These are phyloP conservation scores for Phytopythium boreale DNA, from an alignment of 352 stramenopile species.

Conservation along the genomic window DNA sequence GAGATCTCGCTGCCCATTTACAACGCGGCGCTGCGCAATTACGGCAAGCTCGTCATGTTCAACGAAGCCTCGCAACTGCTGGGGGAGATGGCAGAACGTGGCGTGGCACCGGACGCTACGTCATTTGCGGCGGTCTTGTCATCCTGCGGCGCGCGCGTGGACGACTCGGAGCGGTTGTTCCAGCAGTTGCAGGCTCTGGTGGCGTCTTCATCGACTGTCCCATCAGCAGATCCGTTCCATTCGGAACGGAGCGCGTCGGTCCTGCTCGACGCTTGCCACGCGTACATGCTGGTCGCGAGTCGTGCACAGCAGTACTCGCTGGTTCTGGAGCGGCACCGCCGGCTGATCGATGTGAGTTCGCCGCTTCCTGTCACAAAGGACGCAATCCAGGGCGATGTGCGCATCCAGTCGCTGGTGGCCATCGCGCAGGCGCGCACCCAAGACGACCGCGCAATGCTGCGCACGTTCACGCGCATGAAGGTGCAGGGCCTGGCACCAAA, in stretches of 20 bases:
- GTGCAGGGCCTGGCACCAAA: slow-evolving; percentile 61
- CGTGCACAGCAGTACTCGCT: slow-evolving; percentile 38
- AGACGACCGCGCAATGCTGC: slow-evolving; percentile 50
- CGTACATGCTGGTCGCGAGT: slow-evolving; percentile 35
- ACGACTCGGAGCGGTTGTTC: slow-evolving; percentile 45
- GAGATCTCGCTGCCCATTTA: slow-evolving; percentile 39
- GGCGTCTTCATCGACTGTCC: slow-evolving; percentile 1
- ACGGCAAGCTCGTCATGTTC: slow-evolving; percentile 34
- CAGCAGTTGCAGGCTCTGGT: slow-evolving; percentile 26
- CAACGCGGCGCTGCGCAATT: slow-evolving; percentile 67
- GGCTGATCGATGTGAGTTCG: slow-evolving; percentile 4
- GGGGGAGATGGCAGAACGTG: slow-evolving; percentile 31
- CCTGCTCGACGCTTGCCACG: slow-evolving; percentile 27
- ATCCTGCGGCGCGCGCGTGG: slow-evolving; percentile 39
- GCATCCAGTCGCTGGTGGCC: slow-evolving; percentile 61
- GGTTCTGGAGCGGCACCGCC: slow-evolving; percentile 34
- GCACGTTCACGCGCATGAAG: slow-evolving; percentile 73
- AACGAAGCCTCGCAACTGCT: slow-evolving; percentile 39
- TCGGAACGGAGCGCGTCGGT: slow-evolving; percentile 9
- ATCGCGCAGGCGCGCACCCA: slow-evolving; percentile 46
- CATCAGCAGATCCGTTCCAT: background rate
- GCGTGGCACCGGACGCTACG: slow-evolving; percentile 42
- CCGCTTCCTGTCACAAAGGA: slow-evolving; percentile 10
- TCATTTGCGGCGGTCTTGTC: slow-evolving; percentile 56
- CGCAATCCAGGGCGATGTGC: slow-evolving; percentile 40